phyloP scores from a whole-genome alignment of 1,284 basidiomycete genomes.

The Tilletia horrida region DNA sequence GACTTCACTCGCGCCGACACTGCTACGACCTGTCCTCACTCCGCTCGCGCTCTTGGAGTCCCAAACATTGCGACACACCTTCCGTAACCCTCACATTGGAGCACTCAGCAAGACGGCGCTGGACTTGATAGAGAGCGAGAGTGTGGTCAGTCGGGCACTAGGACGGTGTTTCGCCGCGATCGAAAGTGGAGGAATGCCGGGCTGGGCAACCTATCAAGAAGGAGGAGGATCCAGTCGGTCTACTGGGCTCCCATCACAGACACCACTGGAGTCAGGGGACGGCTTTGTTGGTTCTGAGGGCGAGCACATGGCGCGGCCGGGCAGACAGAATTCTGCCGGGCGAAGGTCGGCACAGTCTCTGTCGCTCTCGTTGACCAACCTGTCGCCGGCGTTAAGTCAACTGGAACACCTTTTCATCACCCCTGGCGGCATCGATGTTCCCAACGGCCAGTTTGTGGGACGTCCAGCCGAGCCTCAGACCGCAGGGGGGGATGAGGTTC shows the following conservation, averaged over 20 bases:
- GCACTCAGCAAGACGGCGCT: conserved; percentile 51
- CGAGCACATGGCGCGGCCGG: no score
- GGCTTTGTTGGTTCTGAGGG: not conserved
- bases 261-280: not conserved
- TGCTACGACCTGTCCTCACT: conserved; percentile 48
- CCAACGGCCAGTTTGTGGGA: conserved; percentile 16
- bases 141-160: conserved; percentile 43
- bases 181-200: conserved; percentile 24
- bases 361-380: conserved; percentile 21
- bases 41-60: conserved; percentile 46
- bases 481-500: not conserved
- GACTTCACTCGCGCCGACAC: conserved; percentile 45
- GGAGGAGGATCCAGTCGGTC: not conserved
- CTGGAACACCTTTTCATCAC: conserved; percentile 52
- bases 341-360: no score
- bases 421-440: conserved; percentile 39
- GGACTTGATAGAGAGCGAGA: conserved; percentile 52
- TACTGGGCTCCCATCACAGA: no score
- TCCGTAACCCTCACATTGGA: conserved; percentile 51
- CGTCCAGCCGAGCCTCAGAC: not conserved
- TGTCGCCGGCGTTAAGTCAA: conserved; percentile 44
- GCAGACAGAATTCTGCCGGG: no score
- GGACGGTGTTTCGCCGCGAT: conserved; percentile 50
- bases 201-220: conserved; percentile 1
- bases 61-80: conserved; percentile 50